These are phyloP conservation scores for Thalia dealbata DNA, from an alignment of 176 grass and related monocot species.

Conservation along the genomic window DNA sequence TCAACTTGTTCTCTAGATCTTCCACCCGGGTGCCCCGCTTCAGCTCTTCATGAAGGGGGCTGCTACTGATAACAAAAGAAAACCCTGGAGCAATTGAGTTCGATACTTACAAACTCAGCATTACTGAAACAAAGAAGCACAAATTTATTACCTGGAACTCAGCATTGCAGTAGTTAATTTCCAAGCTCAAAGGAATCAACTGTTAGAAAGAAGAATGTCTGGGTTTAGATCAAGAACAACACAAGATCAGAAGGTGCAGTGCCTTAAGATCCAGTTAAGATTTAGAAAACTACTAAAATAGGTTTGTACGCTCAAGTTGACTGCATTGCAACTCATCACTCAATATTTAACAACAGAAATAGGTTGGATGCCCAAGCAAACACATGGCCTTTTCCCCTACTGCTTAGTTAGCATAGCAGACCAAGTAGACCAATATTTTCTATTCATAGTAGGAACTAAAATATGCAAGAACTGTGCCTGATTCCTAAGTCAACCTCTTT, in stretches of 20 bases:
- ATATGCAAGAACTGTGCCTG: too few relatives aligned
- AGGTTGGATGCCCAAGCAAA: not conserved
- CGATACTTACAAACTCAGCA: not conserved
- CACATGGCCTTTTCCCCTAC: not conserved
- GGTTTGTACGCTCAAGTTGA: not conserved
- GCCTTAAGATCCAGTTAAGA: not conserved
- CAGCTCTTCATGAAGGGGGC: conserved; percentile 32
- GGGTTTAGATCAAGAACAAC: not conserved
- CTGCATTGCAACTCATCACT: not conserved
- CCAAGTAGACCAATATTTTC: too few relatives aligned
- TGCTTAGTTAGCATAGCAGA: not conserved
- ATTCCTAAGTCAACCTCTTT: too few relatives aligned
- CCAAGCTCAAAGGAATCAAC: not conserved
- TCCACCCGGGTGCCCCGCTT: conserved; percentile 37
- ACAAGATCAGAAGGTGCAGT: not conserved
- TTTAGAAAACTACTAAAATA: too few relatives aligned
- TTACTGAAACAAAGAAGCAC: not conserved
- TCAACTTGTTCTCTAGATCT: conserved; percentile 58
- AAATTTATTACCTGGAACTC: not conserved
- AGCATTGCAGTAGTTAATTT: not conserved
- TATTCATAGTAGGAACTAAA: too few relatives aligned
- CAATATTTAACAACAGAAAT: not conserved
- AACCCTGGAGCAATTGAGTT: not conserved
- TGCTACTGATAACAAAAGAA: conserved; percentile 13
- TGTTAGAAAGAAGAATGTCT: not conserved